Base-by-base conservation (phyloP, 2,329 filamentous ascomycete genomes). In the Tympanopsis confertula region DNA sequence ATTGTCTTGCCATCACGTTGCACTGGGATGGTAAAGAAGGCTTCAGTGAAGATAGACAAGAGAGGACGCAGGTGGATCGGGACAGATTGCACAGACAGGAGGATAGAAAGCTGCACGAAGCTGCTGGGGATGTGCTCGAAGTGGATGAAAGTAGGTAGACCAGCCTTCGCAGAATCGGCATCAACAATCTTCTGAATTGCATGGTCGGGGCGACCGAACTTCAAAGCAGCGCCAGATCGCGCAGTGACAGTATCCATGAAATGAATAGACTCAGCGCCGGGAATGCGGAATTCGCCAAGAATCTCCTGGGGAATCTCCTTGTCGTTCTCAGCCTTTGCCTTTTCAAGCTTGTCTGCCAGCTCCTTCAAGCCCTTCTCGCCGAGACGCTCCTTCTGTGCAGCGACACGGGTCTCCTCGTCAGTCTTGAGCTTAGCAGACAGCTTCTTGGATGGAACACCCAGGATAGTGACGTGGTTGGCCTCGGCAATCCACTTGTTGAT, bases 21-120 rank as follows among this genome's bases (percentile, higher is more conserved):
- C 42, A 98, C 80, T 2, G 89, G 91, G 0, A 87, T 86, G 53
- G 86, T 89, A 68, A 96, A 98, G 65, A 96, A 94, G 52, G 89
- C 91, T 52, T 88, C 85, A 20, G 78, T 79, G 52, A 94, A 96
- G 29, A 96, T 70, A 3, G 81, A 72, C 35, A 96, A 66, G 17
- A 98, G 61, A 3, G 91, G 91, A 53, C 89, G 87, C 41, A 89
- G 71, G 44, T 88, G 74, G n/a, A 82, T 71, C 0, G 88, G 86
- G 1, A 95, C 67, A 20, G 75, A 66, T 2, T 78, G 72, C 1
- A 87, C 94, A 38, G 86, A 86, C 36, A 96, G 66, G 39, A 91
- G 76, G 17, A 96, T 60, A 35, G 77, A 81, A 41, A 96, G 71
- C 48, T 89, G 82, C 5, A 94, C 86, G 55, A 98, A 98, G 52